A percentile compares a stretch with the other conserved stretches of the same genome.
These are phyloP conservation scores for Adenanthera pavonina DNA, from an alignment of 306 rosid genomes.

Conservation along the genomic window DNA sequence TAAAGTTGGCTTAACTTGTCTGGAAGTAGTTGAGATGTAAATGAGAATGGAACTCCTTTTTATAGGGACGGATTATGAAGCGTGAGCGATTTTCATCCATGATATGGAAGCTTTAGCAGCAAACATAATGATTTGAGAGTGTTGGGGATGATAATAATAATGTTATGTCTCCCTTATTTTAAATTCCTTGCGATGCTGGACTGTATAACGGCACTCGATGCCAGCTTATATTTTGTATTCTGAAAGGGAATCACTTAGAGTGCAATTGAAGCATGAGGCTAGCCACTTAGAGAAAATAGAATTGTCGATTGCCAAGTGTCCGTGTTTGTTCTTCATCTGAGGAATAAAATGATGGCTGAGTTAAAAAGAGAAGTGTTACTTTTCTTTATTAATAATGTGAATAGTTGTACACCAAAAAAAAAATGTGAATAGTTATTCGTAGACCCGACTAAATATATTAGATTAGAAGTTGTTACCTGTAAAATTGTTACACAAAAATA, in stretches of 20 bases:
- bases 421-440: no score
- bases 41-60: constrained; percentile 31
- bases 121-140: constrained; percentile 56
- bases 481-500: background rate
- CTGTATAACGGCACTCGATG: constrained; percentile 35
- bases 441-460: no score
- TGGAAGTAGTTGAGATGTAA: constrained; percentile 31
- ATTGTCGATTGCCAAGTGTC: background rate
- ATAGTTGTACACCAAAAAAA: no score
- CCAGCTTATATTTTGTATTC: constrained; percentile 11
- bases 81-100: constrained; percentile 40
- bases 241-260: constrained; percentile 14
- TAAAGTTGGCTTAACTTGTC: constrained; percentile 14
- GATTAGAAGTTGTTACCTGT: background rate
- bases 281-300: background rate
- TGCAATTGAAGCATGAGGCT: constrained; percentile 29
- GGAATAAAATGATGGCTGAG: background rate
- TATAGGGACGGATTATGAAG: constrained; percentile 41
- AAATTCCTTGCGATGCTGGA: constrained; percentile 19
- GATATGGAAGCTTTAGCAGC: constrained; percentile 42
- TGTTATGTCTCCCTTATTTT: constrained; percentile 14
- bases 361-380: background rate
- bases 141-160: constrained; percentile 39
- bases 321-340: background rate
- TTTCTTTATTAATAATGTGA: background rate